phyloP scores from a whole-genome alignment of 495 filamentous ascomycete species.

The Pseudotulostoma volvatum region DNA sequence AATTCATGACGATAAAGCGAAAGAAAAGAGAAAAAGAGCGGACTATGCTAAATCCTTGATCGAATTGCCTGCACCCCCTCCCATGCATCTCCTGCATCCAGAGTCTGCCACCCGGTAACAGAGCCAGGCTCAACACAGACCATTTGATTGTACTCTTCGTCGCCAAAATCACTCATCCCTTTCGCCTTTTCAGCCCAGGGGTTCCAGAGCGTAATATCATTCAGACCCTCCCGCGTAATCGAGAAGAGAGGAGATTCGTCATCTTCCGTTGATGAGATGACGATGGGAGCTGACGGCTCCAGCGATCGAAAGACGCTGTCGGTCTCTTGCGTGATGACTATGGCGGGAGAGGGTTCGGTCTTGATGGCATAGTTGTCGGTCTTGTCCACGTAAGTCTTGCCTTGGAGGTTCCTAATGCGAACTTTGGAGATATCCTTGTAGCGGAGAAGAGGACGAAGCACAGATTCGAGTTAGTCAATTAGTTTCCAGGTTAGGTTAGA shows the following conservation, averaged over 20 bases:
- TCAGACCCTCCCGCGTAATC: slow-evolving; percentile 62
- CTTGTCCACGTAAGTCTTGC: slow-evolving; percentile 67
- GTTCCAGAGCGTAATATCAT: slow-evolving; percentile 92
- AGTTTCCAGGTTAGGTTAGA: background rate
- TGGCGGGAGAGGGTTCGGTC: slow-evolving; percentile 33
- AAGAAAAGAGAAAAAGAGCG: too few relatives aligned
- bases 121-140: slow-evolving; percentile 84
- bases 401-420: slow-evolving; percentile 54
- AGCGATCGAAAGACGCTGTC: slow-evolving; percentile 66
- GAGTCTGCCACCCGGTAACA: slow-evolving; percentile 60
- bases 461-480: too few relatives aligned
- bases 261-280: slow-evolving; percentile 36
- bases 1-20: too few relatives aligned
- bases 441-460: too few relatives aligned
- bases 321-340: slow-evolving; percentile 54
- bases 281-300: slow-evolving; percentile 36
- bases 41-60: too few relatives aligned
- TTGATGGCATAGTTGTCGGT: slow-evolving; percentile 41
- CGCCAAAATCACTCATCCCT: slow-evolving; percentile 71
- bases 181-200: slow-evolving; percentile 77
- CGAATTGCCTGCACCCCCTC: slow-evolving; percentile 73
- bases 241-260: slow-evolving; percentile 47
- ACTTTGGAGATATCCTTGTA: slow-evolving; percentile 56
- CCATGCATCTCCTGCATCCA: slow-evolving; percentile 78
- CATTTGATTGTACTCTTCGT: slow-evolving; percentile 82